Conservation (phyloP, 2,329 filamentous ascomycete species). For the Didymella exigua region DNA sequence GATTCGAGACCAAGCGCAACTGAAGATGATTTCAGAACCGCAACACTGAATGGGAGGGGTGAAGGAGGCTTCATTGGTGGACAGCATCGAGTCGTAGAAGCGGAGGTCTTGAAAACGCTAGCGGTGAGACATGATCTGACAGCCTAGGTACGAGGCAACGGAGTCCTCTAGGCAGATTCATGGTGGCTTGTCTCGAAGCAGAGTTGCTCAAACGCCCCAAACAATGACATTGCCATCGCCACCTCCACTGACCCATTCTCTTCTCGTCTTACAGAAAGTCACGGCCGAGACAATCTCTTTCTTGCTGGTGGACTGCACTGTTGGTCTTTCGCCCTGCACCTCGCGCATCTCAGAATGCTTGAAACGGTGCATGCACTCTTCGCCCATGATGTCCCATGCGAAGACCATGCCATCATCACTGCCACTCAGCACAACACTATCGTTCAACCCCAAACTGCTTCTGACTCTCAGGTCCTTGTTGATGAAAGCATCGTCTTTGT, state of each 20-base stretch:
- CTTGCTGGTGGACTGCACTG: slow-evolving; percentile 36
- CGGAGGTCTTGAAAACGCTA: not conserved
- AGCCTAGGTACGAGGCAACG: not conserved
- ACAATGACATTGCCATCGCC: slow-evolving; percentile 53
- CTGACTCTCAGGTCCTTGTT: slow-evolving; percentile 78
- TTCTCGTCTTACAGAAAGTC: slow-evolving; percentile 53
- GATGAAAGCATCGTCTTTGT: slow-evolving; percentile 61
- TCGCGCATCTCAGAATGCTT: slow-evolving; percentile 49
- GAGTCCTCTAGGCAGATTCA: not conserved
- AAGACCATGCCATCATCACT: slow-evolving; percentile 77
- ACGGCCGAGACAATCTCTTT: slow-evolving; percentile 57
- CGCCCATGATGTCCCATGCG: slow-evolving; percentile 85
- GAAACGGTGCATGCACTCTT: slow-evolving; percentile 69
- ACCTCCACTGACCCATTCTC: slow-evolving; percentile 57
- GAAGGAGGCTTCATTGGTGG: not conserved
- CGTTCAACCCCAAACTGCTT: slow-evolving; percentile 74
- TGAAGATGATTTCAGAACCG: not conserved
- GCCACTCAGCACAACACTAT: slow-evolving; percentile 79
- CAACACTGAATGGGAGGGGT: not conserved
- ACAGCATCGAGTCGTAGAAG: not conserved
- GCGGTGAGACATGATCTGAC: not conserved
- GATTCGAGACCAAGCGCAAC: not conserved
- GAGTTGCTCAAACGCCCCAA: slow-evolving; percentile 33
- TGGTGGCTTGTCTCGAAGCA: no score
- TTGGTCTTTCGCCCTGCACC: slow-evolving; percentile 40